Evolutionary conservation across 1,284 basidiomycete genomes (phyloP).

Genomic region (Rhizoctonia solani): DNA sequence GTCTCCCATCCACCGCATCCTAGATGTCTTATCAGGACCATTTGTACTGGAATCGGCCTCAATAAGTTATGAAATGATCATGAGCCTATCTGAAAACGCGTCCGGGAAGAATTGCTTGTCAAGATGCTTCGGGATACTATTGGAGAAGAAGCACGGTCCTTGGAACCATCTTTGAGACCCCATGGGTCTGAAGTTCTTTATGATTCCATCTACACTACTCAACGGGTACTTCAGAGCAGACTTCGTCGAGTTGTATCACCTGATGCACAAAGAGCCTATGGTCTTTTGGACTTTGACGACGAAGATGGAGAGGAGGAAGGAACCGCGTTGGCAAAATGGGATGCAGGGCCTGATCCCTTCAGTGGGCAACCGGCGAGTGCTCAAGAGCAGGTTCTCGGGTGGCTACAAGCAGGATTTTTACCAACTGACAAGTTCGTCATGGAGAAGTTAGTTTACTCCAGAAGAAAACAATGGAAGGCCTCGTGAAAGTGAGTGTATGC

Average conservation of each 20-base stretch:
- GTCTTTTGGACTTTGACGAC: conserved; percentile 2
- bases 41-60: background rate
- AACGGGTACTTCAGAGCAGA: conserved; percentile 13
- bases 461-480: background rate
- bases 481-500: background rate
- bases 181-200: conserved; percentile 22
- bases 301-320: background rate
- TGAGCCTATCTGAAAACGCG: conserved; percentile 33
- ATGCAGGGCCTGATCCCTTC: background rate
- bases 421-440: conserved; percentile 23
- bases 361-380: conserved; percentile 17
- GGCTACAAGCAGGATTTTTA: conserved; percentile 14
- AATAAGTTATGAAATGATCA: conserved; percentile 28
- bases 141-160: background rate
- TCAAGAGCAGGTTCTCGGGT: conserved; percentile 19
- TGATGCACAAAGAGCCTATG: background rate
- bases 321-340: conserved; percentile 12
- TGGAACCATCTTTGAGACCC: conserved; percentile 7
- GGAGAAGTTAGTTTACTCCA: conserved; percentile 25
- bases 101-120: conserved; percentile 17
- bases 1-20: conserved; percentile 12
- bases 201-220: conserved; percentile 27
- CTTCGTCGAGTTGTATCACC: conserved; percentile 7
- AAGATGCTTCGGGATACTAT: conserved; percentile 28
- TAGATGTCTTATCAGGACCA: conserved; percentile 5